phyloP scores from a whole-genome alignment of 2,329 filamentous ascomycete species.

The Botryotinia calthae region DNA sequence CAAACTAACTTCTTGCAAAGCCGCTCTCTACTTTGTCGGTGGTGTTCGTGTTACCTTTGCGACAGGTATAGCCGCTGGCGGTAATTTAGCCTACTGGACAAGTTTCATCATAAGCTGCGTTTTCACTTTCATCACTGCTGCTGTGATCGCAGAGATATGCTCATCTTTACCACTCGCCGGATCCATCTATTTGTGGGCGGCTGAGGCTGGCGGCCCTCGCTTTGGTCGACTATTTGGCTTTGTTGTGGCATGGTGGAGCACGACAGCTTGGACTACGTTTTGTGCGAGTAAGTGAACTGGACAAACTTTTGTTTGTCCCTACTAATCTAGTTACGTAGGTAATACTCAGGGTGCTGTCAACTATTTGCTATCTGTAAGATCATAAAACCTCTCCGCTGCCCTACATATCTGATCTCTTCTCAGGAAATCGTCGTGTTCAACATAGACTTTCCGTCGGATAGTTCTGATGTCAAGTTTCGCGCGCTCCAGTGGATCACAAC shows the following conservation, averaged over 20 bases:
- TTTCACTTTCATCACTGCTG: constrained; percentile 24
- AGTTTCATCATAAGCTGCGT: constrained; percentile 47
- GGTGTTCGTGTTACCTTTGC: constrained; percentile 59
- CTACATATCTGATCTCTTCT: neutral
- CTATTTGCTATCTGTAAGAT: constrained; percentile 23
- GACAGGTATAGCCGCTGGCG: constrained; percentile 60
- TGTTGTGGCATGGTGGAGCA: constrained; percentile 24
- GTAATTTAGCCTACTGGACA: constrained; percentile 61
- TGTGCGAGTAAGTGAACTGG: constrained; percentile 14
- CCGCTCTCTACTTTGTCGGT: constrained; percentile 60
- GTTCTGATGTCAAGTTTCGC: constrained; percentile 20
- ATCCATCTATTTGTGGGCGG: constrained; percentile 25
- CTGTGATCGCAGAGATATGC: constrained; percentile 25
- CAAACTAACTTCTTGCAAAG: neutral
- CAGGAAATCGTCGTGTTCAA: constrained; percentile 25
- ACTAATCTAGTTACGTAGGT: constrained; percentile 1
- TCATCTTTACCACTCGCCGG: constrained; percentile 22
- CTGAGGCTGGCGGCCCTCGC: constrained; percentile 19
- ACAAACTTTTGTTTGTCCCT: neutral
- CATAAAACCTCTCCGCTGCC: no score
- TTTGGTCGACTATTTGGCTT: constrained; percentile 24
- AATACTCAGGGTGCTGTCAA: constrained; percentile 25
- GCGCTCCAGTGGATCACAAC: constrained; percentile 24
- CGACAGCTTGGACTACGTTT: constrained; percentile 25
- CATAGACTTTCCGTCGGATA: constrained; percentile 20